Percentiles rank a stretch among this genome's conserved stretches.
Evolutionary conservation across 805 yeast genomes (phyloP).

Genomic region (Citeromyces matritensis): DNA sequence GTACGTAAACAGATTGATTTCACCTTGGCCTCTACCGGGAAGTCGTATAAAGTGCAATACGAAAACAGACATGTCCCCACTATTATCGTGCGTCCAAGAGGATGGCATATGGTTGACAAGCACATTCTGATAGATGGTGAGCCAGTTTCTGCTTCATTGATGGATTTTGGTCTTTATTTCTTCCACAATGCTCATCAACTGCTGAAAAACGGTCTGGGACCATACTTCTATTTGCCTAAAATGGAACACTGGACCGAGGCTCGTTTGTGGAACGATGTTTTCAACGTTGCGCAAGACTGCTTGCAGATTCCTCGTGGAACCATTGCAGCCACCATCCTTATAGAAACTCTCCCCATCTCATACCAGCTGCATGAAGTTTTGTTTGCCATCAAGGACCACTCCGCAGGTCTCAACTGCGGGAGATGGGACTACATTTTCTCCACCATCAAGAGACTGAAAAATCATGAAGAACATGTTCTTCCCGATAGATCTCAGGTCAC

Average conservation of each 20-base stretch:
- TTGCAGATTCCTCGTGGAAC: conserved; percentile 60
- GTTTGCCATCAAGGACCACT: conserved; percentile 62
- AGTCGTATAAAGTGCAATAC: conserved; percentile 18
- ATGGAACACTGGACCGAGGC: conserved; percentile 83
- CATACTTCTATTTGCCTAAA: conserved; percentile 73
- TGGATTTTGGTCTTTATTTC: conserved; percentile 70
- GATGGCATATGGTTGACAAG: conserved; percentile 73
- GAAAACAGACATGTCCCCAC: conserved; percentile 54
- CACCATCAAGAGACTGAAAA: conserved; percentile 62
- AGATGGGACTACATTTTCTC: conserved; percentile 84
- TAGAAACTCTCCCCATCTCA: conserved; percentile 76
- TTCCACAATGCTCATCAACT: conserved; percentile 58
- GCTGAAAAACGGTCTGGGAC: conserved; percentile 55
- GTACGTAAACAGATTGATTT: conserved; percentile 53
- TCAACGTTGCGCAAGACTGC: conserved; percentile 62
- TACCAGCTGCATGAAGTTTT: conserved; percentile 80
- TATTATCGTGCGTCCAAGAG: conserved; percentile 74
- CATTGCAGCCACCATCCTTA: conserved; percentile 66
- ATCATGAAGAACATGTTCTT: conserved; percentile 46
- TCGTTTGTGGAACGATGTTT: conserved; percentile 70
- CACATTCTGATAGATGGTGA: conserved; percentile 61
- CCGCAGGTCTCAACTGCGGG: conserved; percentile 75
- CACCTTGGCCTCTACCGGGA: conserved; percentile 19
- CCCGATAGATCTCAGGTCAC: conserved; percentile 76
- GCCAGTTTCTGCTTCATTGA: conserved; percentile 63